These are phyloP conservation scores for Styphnolobium japonicum DNA, from an alignment of 306 rosid species.

Conservation along the genomic window DNA sequence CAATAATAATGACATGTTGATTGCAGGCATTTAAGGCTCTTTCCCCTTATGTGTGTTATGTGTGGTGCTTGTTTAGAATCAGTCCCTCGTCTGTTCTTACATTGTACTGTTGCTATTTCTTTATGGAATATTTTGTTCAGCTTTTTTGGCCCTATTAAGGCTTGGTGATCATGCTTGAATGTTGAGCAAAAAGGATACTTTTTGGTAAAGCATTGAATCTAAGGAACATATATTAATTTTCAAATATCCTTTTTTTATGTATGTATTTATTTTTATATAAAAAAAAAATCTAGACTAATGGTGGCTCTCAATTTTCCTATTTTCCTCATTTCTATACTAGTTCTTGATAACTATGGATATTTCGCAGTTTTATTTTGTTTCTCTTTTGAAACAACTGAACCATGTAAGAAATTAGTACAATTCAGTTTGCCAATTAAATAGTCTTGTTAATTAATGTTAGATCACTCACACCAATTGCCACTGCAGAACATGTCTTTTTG, in stretches of 20 bases:
- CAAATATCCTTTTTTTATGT: not conserved
- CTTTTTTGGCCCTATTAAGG: too few relatives aligned
- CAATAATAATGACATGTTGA: too few relatives aligned
- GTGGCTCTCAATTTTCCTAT: not conserved
- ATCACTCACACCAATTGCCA: not conserved
- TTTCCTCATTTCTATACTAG: not conserved
- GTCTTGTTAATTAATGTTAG: not conserved
- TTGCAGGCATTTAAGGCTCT: too few relatives aligned
- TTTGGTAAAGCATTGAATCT: not conserved
- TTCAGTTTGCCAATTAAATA: not conserved
- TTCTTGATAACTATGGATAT: not conserved
- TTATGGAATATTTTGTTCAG: too few relatives aligned
- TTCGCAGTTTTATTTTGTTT: conserved; percentile 12
- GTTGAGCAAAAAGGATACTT: too few relatives aligned
- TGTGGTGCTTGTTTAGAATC: too few relatives aligned
- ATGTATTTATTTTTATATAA: not conserved
- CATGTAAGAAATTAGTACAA: not conserved
- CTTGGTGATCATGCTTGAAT: too few relatives aligned
- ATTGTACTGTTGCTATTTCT: too few relatives aligned
- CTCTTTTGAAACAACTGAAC: not conserved
- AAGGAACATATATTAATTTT: not conserved
- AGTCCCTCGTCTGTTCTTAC: too few relatives aligned
- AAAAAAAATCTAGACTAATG: not conserved
- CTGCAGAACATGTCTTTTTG: not conserved
- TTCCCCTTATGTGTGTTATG: too few relatives aligned